Percentiles rank a stretch among this genome's conserved stretches.
Evolutionary conservation across 176 grass and related monocot genomes (phyloP).

Genomic region (Raddia distichophylla): DNA sequence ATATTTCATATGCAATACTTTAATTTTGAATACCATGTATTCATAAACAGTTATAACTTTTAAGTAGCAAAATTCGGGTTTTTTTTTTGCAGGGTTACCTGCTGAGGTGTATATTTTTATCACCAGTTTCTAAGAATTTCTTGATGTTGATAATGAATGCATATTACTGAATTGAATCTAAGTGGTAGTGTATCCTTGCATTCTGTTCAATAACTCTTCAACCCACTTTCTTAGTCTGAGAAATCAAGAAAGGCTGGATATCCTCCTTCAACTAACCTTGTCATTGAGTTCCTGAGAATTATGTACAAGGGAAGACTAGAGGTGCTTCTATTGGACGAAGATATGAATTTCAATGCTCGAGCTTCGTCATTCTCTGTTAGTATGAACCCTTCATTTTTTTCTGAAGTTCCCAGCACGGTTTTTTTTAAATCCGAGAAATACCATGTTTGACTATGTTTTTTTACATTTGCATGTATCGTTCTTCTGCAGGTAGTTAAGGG

Average conservation of each 20-base stretch:
- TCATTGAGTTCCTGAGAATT: constrained; percentile 66
- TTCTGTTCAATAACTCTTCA: constrained; percentile 22
- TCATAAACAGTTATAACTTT: neutral
- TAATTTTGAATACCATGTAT: neutral
- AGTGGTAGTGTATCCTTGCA: neutral
- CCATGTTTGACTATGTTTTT: neutral
- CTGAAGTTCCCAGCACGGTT: neutral
- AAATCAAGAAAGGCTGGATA: constrained; percentile 74
- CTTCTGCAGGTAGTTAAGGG: constrained; percentile 64
- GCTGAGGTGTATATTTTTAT: neutral
- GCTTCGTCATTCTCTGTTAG: constrained; percentile 69
- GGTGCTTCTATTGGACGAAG: constrained; percentile 75
- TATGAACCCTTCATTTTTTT: neutral
- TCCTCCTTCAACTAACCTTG: constrained; percentile 52
- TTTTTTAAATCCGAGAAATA: neutral
- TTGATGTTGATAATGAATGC: constrained; percentile 15
- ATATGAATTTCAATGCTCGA: constrained; percentile 94
- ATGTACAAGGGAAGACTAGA: constrained; percentile 66
- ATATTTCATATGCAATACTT: neutral
- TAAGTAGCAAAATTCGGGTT: neutral
- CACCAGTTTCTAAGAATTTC: constrained; percentile 2
- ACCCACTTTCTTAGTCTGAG: constrained; percentile 67
- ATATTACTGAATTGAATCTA: neutral
- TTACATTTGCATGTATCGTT: neutral
- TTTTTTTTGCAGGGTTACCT: neutral